Base-by-base conservation (phyloP, 306 rosid genomes). In the Prunus dulcis region DNA sequence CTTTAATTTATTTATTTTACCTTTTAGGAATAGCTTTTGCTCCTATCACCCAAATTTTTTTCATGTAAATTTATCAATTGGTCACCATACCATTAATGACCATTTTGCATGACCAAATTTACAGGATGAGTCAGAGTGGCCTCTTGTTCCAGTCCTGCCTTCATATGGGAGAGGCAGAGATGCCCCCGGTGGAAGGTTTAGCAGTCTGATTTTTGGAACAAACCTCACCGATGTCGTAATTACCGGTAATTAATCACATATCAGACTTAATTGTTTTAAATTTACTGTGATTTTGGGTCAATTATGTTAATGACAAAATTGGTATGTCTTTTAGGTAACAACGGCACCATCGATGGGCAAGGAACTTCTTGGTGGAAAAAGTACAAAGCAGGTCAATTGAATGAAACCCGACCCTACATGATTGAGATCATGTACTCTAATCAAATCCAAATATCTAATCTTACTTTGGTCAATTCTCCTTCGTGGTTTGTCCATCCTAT, bases 341-440 rank as follows among this genome's bases (percentile, higher is more conserved):
- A 91, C n/a, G 98, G 96, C n/a, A 87, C 88, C 3, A 91, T 93
- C 22, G 97, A 93, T 55, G 98, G 98, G 6, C 96, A 91, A 58
- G 96, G 98, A 34, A 18, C 72, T 0, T 71, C 38, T 55, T 93
- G 98, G 96, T 93, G 97, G 98, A 64, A 46, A 27, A 88, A 88
- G 68, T 86, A 78, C 74, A 75, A 41, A 9, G 64, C 72, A 1
- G 70, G 51, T 4, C 45, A 79, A 46, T 4, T 89, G 47, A 86
- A 77, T 1, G 56, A 62, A 56, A 89, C 93, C 3, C 81, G 95
- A 0, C 98, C 98, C 1, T 89, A 88, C 72, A 0, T 88, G 83
- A 88, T 93, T 22, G 98, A 93, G 84, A 62, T 89, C 11, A 78
- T 88, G 90, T 84, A 70, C 68, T 89, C 93, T 19, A 14, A 84